Conservation (phyloP, 2,329 filamentous ascomycete species). For the Trichoderma oligosporum region DNA sequence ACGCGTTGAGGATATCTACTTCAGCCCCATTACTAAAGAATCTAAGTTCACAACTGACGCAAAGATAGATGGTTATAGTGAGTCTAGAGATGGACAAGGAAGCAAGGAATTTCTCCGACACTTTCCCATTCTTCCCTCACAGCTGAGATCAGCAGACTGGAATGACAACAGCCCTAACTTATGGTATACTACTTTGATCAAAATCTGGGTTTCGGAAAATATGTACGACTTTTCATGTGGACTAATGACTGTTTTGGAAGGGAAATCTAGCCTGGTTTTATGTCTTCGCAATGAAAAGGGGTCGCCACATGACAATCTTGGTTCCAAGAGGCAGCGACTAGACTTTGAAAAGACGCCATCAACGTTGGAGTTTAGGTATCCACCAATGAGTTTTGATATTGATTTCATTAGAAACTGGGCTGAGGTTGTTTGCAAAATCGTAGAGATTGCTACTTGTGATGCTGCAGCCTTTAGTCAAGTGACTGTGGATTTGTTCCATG, state of each 20-base stretch:
- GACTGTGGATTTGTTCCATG: neutral
- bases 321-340: neutral
- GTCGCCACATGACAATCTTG: neutral
- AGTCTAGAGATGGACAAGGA: neutral
- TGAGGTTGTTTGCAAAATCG: slow-evolving; percentile 21
- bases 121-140: neutral
- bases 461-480: slow-evolving; percentile 10
- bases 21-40: neutral
- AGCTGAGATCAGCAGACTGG: neutral
- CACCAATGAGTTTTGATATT: slow-evolving; percentile 28
- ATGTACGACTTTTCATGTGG: neutral
- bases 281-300: neutral
- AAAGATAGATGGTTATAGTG: neutral
- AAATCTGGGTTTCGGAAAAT: neutral
- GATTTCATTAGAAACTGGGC: slow-evolving; percentile 25
- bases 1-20: neutral
- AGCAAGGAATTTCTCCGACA: neutral
- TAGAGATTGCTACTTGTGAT: slow-evolving; percentile 19
- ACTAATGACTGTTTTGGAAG: neutral
- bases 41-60: neutral
- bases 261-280: neutral
- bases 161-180: neutral
- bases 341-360: slow-evolving; percentile 6
- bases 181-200: neutral
- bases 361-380: slow-evolving; percentile 28